Evolutionary conservation across 768 basidiomycete species (phyloP), one percentile per base, ranked within the genome.

Genomic region (Podaxis pistillaris): DNA sequence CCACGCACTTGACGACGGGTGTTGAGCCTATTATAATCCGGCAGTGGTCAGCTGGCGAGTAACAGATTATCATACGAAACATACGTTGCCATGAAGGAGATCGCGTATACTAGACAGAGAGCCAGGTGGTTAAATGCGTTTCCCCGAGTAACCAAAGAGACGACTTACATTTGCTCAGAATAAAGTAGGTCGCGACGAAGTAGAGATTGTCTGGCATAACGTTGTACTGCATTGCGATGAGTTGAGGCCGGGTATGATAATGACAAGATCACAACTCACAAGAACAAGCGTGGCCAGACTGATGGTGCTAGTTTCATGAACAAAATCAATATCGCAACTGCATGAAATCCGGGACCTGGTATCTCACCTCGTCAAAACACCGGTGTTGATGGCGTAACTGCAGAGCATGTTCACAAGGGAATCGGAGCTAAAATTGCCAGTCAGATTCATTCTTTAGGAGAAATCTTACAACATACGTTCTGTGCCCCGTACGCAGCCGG

Each of bases 331-430:
- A 46, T 41, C 36, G 28, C 11, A 33, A 19, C 38, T 33, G 15
- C 30, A 40, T 24, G n/a, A 8, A 47, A 58, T 46, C 22, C n/a
- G 57, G 26, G 28, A 38, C 24, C 17, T 22, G 12, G 9, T 3
- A 47, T 66, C 63, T 55, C 67, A 83, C 87, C 85, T 84, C 6
- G 88, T 89, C 40, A 90, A 57, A 12, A 79, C 75, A 26, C 89
- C 89, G 0, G 88, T 89, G 64, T 86, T 88, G 38, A 90, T 80
- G 9, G 89, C 86, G 66, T 88, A 88, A 51, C 79, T 68, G 24
- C 79, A 82, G 6, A 90, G 72, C 30, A 71, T 80, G 64, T 82
- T 84, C 33, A 90, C 81, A 7, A 89, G 74, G 3, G 85, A 83
- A 68, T 89, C 82, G 44, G 83, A 82, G 53, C 87, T 88, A 69